Percentiles rank a stretch among this genome's conserved stretches.
Evolutionary conservation across 2,329 filamentous ascomycete genomes (phyloP).

Genomic region (Apiospora arundinis): DNA sequence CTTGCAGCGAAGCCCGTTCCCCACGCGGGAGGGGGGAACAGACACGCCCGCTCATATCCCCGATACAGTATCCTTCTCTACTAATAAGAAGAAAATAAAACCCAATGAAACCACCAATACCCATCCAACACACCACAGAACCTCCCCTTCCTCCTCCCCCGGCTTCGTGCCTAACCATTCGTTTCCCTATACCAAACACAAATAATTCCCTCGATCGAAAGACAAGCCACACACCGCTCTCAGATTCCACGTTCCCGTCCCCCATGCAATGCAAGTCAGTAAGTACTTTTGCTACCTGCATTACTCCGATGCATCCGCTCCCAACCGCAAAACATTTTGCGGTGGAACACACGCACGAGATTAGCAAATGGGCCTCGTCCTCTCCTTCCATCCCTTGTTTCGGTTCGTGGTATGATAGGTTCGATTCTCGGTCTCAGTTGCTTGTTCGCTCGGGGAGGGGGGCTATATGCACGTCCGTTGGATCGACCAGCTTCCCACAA

Average conservation of each 20-base stretch:
- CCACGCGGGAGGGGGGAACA: not conserved
- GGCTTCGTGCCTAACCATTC: not conserved
- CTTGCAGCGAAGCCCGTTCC: not conserved
- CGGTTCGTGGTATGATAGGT: conserved; percentile 2
- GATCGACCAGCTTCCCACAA: conserved; percentile 18
- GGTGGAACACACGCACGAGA: not conserved
- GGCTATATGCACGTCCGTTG: conserved; percentile 4
- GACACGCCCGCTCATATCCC: not conserved
- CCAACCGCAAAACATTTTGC: not conserved
- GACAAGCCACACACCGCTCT: not conserved
- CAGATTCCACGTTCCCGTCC: not conserved
- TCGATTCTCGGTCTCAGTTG: conserved; percentile 5
- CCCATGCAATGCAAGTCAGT: not conserved
- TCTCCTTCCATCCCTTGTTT: not conserved
- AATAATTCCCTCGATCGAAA: conserved; percentile 1
- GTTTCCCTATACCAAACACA: not conserved
- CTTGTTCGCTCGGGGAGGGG: not conserved
- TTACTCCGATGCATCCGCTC: conserved; percentile 3
- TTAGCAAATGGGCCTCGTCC: not conserved
- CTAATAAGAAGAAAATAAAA: not conserved
- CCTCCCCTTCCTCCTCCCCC: not conserved
- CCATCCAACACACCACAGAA: not conserved
- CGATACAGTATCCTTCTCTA: not conserved
- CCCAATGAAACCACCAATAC: conserved; percentile 1
- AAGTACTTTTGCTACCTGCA: not conserved